Conservation (phyloP, 2,329 filamentous ascomycete species). For the Sodiomyces alkalinus region DNA sequence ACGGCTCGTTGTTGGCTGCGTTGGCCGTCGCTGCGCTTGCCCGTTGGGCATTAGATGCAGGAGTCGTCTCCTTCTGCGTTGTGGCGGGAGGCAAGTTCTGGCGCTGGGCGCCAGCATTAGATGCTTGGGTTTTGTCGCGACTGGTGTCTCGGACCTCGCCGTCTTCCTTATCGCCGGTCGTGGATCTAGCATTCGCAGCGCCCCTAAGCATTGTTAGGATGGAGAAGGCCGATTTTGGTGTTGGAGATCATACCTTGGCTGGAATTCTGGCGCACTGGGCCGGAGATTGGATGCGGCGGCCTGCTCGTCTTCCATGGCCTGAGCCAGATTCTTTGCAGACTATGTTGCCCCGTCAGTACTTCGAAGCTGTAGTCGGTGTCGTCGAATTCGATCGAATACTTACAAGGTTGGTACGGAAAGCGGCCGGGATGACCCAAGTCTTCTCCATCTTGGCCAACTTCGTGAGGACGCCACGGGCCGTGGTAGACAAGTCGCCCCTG, state of each 20-base stretch:
- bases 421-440: conserved; percentile 60
- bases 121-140: neutral
- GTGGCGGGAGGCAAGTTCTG: conserved; percentile 2
- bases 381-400: conserved; percentile 10
- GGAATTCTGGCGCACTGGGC: conserved; percentile 49
- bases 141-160: conserved; percentile 52
- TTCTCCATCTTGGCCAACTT: conserved; percentile 51
- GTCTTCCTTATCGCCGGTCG: conserved; percentile 47
- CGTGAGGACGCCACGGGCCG: conserved; percentile 56
- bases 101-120: neutral
- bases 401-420: conserved; percentile 52
- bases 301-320: conserved; percentile 22
- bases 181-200: too few species aligned
- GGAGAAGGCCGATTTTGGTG: too few species aligned
- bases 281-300: conserved; percentile 29
- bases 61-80: conserved; percentile 12
- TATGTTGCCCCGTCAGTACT: conserved; percentile 22
- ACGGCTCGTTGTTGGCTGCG: conserved; percentile 14
- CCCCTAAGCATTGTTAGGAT: too few species aligned
- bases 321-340: conserved; percentile 19
- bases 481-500: conserved; percentile 60
- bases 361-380: conserved; percentile 13
- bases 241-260: conserved; percentile 27
- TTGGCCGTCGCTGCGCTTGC: too few species aligned
- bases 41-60: conserved; percentile 4